Base-by-base conservation (phyloP, 176 grass and related monocot species). In the Aegilops tauschii region DNA sequence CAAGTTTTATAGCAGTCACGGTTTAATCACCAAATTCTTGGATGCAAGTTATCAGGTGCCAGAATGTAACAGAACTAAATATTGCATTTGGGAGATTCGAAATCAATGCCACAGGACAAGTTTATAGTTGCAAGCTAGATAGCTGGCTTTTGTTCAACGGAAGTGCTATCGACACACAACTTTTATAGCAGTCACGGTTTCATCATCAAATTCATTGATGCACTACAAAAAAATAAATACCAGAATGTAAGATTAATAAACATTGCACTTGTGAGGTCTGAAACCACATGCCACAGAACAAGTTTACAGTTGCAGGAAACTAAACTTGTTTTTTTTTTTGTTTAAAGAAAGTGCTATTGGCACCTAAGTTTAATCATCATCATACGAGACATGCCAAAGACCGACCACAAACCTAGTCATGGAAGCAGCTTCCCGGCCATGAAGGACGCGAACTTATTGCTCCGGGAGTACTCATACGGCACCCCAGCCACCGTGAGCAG, bases 361-460 rank as follows among this genome's bases (percentile, higher is more conserved):
- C n/a, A 45, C 76, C 61, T 10, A 73, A 78, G 65, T 20, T 61
- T 30, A 13, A 81, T 36, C 16, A 21, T 36, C 5, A 36, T 37
- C n/a, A 9, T 2, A 16, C 6, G 1, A 69, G 23, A 27, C 32
- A 76, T 49, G 40, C 7, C 2, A 85, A 70, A 70, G 35, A 74
- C 71, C 27, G 12, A 68, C 77, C 8, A 80, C 59, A 77, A 74
- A 70, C 77, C 83, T 58, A 74, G 61, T 86, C 73, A 97, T 0
- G 89, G 85, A 73, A 95, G 90, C 80, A 95, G 69, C 87, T 97
- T 93, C 74, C 93, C 93, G 10, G 93, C 93, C 79, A 88, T 88
- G 86, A 95, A 97, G 74, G 70, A 80, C 3, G 29, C 95, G 18
- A 97, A 97, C 80, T 97, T 97, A 73, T 89, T 95, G 84, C 84